Base-by-base conservation (phyloP, 2,329 filamentous ascomycete species). In the Claviceps sp. region DNA sequence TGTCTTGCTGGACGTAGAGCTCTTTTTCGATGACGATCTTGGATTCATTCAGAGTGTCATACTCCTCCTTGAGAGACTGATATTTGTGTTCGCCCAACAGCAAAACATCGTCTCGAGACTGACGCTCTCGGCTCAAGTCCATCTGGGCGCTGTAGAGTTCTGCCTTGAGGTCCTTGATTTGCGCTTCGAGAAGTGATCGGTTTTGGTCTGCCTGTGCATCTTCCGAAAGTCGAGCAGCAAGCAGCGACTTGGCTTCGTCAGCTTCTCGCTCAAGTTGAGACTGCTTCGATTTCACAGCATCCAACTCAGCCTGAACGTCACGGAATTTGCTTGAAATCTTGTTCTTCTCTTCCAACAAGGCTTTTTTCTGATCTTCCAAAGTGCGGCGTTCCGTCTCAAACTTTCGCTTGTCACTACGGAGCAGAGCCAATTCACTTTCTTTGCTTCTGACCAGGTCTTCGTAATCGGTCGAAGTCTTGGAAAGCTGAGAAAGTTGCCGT, bases 21-120 rank as follows among this genome's bases (percentile, higher is more conserved):
- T 97, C 91, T 67, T 96, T 97, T 68, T 98, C 91, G 56, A 98
- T 95, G 47, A 84, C 95, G 61, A 96, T 95, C 68, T 98, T 98
- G 30, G 89, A 84, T 57, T 96, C 89, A 60, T 95, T 95, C 38
- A 97, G 75, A 38, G 81, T 80, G 48, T 94, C 84, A 59, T 83
- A 95, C 58, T 97, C 89, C 26, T 90, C 83, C 64, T 90, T 84
- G 55, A 98, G 74, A 49, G 84, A 81, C 45, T 86, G 76, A 60
- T 84, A 87, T 64, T 93, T 94, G 69, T 95, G 90, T 59, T 96
- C 89, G 4, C 87, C 83, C 53, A 97, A 84, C 59, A 95, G 81
- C 57, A 91, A 84, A 26, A 96, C 89, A 63, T 98, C 93, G 58
- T 96, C 91, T 53, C 93, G 81, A 16, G 91, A 97, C 66, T 97